Percentiles rank a stretch among this genome's conserved stretches.
Evolutionary conservation across 2,329 filamentous ascomycete species (phyloP).

Genomic region (Sordariomycetes sp.): DNA sequence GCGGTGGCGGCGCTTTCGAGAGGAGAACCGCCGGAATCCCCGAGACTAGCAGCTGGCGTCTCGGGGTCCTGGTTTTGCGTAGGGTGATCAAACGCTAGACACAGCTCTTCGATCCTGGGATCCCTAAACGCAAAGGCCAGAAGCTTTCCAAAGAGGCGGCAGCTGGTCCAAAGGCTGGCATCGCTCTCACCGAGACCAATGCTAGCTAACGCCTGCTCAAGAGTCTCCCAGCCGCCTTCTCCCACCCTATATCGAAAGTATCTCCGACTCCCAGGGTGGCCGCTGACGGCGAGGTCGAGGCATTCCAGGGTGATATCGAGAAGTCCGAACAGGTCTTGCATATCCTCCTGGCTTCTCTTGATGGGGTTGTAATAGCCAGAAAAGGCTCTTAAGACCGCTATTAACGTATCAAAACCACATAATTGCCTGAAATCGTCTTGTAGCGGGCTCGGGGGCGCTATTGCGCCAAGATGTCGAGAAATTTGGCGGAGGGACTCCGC

Average conservation of each 20-base stretch:
- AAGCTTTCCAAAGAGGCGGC: conserved; percentile 70
- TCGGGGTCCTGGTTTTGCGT: not conserved
- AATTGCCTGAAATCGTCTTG: conserved; percentile 79
- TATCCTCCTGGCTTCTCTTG: conserved; percentile 47
- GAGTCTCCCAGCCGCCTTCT: conserved; percentile 62
- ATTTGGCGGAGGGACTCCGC: conserved; percentile 49
- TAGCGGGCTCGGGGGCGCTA: conserved; percentile 28
- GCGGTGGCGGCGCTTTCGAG: not conserved
- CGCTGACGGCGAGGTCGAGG: conserved; percentile 60
- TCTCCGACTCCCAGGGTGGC: conserved; percentile 73
- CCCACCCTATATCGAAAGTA: conserved; percentile 72
- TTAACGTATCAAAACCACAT: conserved; percentile 61
- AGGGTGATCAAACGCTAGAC: conserved; percentile 29
- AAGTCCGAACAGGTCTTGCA: conserved; percentile 51
- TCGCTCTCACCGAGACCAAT: conserved; percentile 52
- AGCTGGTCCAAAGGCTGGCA: conserved; percentile 53
- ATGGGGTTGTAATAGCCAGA: conserved; percentile 65
- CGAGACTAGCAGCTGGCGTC: not conserved
- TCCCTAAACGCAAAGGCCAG: conserved; percentile 72
- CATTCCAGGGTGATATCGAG: conserved; percentile 61
- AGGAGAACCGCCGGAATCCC: not conserved
- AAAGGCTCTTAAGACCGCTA: conserved; percentile 56
- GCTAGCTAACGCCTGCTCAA: conserved; percentile 60
- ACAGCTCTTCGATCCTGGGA: conserved; percentile 58
- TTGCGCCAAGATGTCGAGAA: conserved; percentile 44